Evolutionary conservation across 768 basidiomycete species (phyloP).

Genomic region (Nevesoporus exiguus): DNA sequence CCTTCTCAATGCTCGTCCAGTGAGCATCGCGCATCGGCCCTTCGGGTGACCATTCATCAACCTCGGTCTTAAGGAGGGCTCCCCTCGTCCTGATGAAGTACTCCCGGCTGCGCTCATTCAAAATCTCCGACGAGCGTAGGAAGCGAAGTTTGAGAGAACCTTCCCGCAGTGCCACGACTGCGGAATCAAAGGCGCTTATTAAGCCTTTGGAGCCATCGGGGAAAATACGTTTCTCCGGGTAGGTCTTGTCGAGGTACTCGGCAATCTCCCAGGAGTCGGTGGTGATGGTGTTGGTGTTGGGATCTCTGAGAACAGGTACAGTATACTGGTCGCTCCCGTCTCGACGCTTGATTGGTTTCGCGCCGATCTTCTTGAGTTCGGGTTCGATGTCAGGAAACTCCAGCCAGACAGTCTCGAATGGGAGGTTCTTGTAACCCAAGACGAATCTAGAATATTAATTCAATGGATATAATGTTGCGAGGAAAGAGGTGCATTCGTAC

Average conservation of each 20-base stretch:
- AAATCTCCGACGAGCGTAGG: slow-evolving; percentile 22
- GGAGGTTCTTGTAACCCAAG: slow-evolving; percentile 32
- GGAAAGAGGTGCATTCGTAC: slow-evolving; percentile 9
- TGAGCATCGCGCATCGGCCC: slow-evolving; percentile 32
- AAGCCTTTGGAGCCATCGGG: slow-evolving; percentile 21
- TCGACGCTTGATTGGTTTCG: slow-evolving; percentile 11
- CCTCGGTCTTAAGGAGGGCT: slow-evolving; percentile 27
- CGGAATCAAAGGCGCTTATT: slow-evolving; percentile 21
- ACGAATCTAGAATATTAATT: slow-evolving; percentile 23
- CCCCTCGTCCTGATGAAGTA: slow-evolving; percentile 39
- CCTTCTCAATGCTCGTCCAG: slow-evolving; percentile 3
- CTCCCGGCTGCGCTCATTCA: slow-evolving; percentile 35
- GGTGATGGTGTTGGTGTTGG: slow-evolving; percentile 25
- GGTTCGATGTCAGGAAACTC: slow-evolving; percentile 34
- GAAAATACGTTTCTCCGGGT: slow-evolving; percentile 31
- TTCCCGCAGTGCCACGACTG: background rate
- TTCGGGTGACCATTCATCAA: slow-evolving; percentile 40
- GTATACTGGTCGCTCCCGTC: slow-evolving; percentile 29
- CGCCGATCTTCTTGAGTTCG: slow-evolving; percentile 26
- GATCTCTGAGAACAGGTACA: slow-evolving; percentile 34
- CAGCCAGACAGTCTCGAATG: slow-evolving; percentile 33
- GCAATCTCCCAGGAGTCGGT: slow-evolving; percentile 34
- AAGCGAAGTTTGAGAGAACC: slow-evolving; percentile 12
- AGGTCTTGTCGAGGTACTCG: slow-evolving; percentile 35
- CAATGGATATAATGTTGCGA: background rate